Conservation (phyloP, 2,329 filamentous ascomycete genomes). For the Piedraia hortae region DNA sequence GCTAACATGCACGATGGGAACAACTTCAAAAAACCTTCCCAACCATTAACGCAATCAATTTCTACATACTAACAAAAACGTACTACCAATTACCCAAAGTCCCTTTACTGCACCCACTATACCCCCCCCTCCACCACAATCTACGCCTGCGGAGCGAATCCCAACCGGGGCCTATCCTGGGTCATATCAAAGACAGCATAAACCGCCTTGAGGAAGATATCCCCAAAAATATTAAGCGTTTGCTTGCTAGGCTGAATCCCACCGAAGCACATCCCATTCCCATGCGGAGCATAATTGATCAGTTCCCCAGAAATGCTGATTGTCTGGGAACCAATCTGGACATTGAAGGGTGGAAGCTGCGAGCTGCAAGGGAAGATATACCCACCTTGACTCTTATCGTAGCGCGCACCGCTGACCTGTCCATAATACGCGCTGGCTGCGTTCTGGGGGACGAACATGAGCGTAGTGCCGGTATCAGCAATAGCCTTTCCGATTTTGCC, state of each 20-base stretch:
- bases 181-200: constrained; percentile 44
- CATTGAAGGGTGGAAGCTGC: constrained; percentile 26
- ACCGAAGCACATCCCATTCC: constrained; percentile 30
- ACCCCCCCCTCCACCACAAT: too few relatives aligned
- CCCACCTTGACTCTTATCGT: constrained; percentile 27
- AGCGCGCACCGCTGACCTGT: constrained; percentile 28
- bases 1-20: too few relatives aligned
- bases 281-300: constrained; percentile 28
- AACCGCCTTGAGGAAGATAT: constrained; percentile 34
- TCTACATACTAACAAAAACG: too few relatives aligned
- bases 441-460: constrained; percentile 34
- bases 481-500: constrained; percentile 31
- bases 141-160: too few relatives aligned
- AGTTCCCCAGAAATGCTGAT: constrained; percentile 36
- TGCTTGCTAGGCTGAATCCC: constrained; percentile 35
- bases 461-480: constrained; percentile 43
- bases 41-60: too few relatives aligned
- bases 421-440: constrained; percentile 34
- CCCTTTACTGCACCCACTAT: too few relatives aligned
- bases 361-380: constrained; percentile 32
- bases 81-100: too few relatives aligned
- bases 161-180: too few relatives aligned
- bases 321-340: constrained; percentile 34
- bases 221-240: constrained; percentile 35
- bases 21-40: too few relatives aligned